phyloP scores from a whole-genome alignment of 768 basidiomycete genomes.

The Sarcodon aspratus region DNA sequence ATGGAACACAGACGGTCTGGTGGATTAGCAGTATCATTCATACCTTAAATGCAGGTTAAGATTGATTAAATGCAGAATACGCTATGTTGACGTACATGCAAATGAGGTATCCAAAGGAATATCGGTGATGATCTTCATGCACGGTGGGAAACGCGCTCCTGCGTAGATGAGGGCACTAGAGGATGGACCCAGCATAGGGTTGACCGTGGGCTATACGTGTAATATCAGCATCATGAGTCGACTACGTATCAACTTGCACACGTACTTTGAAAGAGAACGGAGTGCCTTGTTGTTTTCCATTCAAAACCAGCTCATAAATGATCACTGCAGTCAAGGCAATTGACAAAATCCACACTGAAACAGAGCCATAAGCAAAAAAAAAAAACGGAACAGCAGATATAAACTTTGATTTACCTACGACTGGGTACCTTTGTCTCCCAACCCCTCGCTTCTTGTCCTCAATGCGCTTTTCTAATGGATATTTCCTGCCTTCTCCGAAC shows the following conservation, averaged over 20 bases:
- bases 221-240: not conserved
- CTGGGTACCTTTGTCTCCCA: constrained; percentile 71
- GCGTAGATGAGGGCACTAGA: constrained; percentile 73
- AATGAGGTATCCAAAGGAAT: constrained; percentile 44
- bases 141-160: constrained; percentile 89
- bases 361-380: not conserved
- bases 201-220: constrained; percentile 53
- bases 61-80: not conserved
- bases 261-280: constrained; percentile 77
- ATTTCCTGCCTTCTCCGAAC: constrained; percentile 22
- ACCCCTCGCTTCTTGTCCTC: constrained; percentile 82
- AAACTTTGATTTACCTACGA: constrained; percentile 43
- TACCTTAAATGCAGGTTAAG: constrained; percentile 30
- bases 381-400: not conserved
- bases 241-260: not conserved
- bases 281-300: constrained; percentile 64
- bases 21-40: constrained; percentile 81
- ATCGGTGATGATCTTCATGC: constrained; percentile 65
- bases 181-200: constrained; percentile 88
- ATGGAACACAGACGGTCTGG: constrained; percentile 59
- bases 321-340: constrained; percentile 61
- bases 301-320: constrained; percentile 78
- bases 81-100: constrained; percentile 36
- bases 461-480: constrained; percentile 71
- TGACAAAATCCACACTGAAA: constrained; percentile 29